Base-by-base conservation (phyloP, 192 early-diverging fungal species). In the Gryganskiella cystojenkinii region DNA sequence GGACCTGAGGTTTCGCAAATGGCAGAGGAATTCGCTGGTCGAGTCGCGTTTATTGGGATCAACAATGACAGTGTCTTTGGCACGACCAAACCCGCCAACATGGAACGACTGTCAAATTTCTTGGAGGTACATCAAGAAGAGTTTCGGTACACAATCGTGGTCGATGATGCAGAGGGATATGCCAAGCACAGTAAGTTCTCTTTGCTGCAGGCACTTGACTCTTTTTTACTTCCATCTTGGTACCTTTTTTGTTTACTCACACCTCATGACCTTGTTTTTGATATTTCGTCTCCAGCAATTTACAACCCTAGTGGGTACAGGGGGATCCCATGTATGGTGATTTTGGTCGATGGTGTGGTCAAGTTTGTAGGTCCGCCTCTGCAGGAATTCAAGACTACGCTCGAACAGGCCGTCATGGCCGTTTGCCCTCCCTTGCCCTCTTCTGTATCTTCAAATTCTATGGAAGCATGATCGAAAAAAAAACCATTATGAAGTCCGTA, bases 11-110 rank as follows among this genome's bases (percentile, higher is more conserved):
- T 78, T 8, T 78, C 74, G 15, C 61, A 78, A 27, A 30, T 78
- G 74, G 64, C 74, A 30, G 74, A 78, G 8, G 74, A 78, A 25
- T 78, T 59, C 24, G 53, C 74, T 37, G 66, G 74, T 27, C 51
- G 33, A 30, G 56, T 68, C 4, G 74, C 66, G 14, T 67, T 78
- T 28, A 59, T 78, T 15, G 74, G 74, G 27, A 68, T 78, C 28
- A 78, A 78, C 40, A 78, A 78, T 40, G 74, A 78, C 28, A 78
- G 74, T 35, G 68, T 78, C 31, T 78, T 78, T 28, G 34, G 55
- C 30, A 25, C 49, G 9, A 69, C 60, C 34, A 68, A 69, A 69
- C 74, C 74, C 42, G 52, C 65, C 28, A 64, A 78, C 1, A 51
- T 69, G 61, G 74, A 78, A 13, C 37, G 54, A 13, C 61, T 78